These are phyloP conservation scores for Pleurotus pulmonarius DNA, from an alignment of 768 basidiomycete genomes.

Conservation along the genomic window DNA sequence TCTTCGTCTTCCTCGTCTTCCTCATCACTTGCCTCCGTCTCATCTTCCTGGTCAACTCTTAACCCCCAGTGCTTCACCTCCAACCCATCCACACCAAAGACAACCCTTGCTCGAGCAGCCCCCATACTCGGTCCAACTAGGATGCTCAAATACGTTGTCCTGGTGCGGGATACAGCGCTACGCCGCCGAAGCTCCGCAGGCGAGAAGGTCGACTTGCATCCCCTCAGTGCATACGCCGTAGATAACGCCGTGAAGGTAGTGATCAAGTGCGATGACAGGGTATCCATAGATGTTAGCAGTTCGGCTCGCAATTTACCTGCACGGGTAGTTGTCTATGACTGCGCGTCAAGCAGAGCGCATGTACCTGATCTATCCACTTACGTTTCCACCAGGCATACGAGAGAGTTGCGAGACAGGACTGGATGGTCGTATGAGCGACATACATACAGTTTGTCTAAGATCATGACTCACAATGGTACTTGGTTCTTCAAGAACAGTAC, in stretches of 20 bases:
- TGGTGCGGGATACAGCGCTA: slow-evolving; percentile 11
- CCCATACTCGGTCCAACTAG: slow-evolving; percentile 64
- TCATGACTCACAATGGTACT: slow-evolving; percentile 63
- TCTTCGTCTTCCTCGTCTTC: slow-evolving; percentile 19
- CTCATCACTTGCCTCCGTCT: slow-evolving; percentile 19
- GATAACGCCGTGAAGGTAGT: slow-evolving; percentile 75
- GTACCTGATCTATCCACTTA: slow-evolving; percentile 17
- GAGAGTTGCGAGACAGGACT: slow-evolving; percentile 68
- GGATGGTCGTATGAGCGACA: not conserved
- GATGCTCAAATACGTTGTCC: slow-evolving; percentile 52
- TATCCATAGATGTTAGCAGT: slow-evolving; percentile 63
- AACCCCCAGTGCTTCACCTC: slow-evolving; percentile 44
- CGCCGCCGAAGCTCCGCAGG: not conserved
- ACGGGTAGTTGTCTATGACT: slow-evolving; percentile 36
- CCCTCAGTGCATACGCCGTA: slow-evolving; percentile 34
- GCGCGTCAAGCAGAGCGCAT: not conserved
- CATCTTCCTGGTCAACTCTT: slow-evolving; percentile 25
- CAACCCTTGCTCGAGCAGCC: slow-evolving; percentile 55
- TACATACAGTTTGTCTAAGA: not conserved
- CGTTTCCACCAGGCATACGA: slow-evolving; percentile 47
- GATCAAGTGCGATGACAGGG: slow-evolving; percentile 65
- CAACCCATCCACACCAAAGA: slow-evolving; percentile 63
- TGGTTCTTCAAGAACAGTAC: slow-evolving; percentile 77
- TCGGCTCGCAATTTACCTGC: slow-evolving; percentile 59
- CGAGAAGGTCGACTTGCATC: not conserved